Evolutionary conservation across 208 protist species (phyloP), one percentile per base, ranked within the genome.

Genomic region (Acanthamoeba royreba): DNA sequence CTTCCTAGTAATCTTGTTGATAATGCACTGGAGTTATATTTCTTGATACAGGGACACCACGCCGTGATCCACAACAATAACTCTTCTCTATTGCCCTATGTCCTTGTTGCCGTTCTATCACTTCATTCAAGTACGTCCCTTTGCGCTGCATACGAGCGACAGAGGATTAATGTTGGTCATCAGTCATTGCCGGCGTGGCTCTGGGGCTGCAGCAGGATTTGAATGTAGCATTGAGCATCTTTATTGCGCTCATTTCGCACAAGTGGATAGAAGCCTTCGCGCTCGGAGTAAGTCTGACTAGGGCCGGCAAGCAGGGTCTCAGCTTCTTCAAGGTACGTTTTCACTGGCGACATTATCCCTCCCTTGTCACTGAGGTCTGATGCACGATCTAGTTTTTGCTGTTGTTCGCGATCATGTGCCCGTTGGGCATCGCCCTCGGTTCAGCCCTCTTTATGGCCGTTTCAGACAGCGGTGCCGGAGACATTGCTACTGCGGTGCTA

Each of bases 21-120:
- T 40, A 28, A 79, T 28, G 2, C 2, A 4, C 1, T 40, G 66
- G 11, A 8, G 2, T 74, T 5, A 38, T 38, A 2, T 31, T 9
- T 74, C 1, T 2, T 25, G 25, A n/a, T 15, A 13, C 15, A 35
- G 7, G 63, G 47, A 22, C 83, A 90, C 28, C 53, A 72, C 83
- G 53, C 43, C 47, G 38, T 72, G 19, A 35, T 58, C 47, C 52
- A 45, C 38, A 35, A 63, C 38, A 49, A 90, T 22, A 43, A 35
- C n/a, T 17, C 55, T 17, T 43, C 83, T 13, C 83, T 90, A 15
- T 43, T 92, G 38, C 87, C 87, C 38, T 92, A 92, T 43, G 53
- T 92, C 31, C 61, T 92, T 17, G 46, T 92, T 25, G 61, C 61
- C 31, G 87, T 92, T 17, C 87, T 92, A 38, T 92, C 87, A 19